Evolutionary conservation across 768 basidiomycete species (phyloP), one percentile per base, ranked within the genome.

Genomic region (Macrolepiota albuminosa): DNA sequence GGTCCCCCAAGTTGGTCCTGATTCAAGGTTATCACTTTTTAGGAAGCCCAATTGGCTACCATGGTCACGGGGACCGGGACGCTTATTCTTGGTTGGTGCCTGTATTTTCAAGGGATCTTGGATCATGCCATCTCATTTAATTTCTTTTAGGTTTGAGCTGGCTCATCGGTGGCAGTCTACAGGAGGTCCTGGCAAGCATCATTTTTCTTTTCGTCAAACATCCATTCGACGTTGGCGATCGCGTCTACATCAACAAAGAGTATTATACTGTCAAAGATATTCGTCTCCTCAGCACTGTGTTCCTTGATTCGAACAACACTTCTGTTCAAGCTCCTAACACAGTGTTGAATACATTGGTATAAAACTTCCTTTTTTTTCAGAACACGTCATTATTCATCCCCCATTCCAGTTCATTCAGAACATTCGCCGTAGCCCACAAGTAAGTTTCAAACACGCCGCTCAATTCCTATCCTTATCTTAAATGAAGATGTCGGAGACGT

Each of bases 171-270:
- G 78, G 80, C 48, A 89, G 86, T 56, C 78, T 91, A 61, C 84
- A 90, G 62, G 91, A 94, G 71, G 85, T 95, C 48, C 78, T 95
- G 57, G 85, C 84, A 5, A 87, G 88, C 59, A 91, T 94, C 70
- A 93, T 95, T 68, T 95, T 97, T 81, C 78, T 97, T 33, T 95
- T 95, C 73, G 81, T 93, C 71, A 91, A 91, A 67, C 87, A 90
- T 68, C 88, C 88, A 0, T 90, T 87, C 76, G 90, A 92, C 71
- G 89, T 92, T 29, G 88, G 89, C 29, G 91, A 93, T 72, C 75
- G 87, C 49, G 80, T 95, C 53, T 74, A 73, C 54, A 62, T 88
- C 49, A 73, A 76, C 56, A 78, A 76, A 31, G 75, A 79, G 37
- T 75, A 68, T 8, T 94, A 89, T 70, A 90, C 89, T 0, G 92